Percentiles rank a stretch among this genome's conserved stretches.
Evolutionary conservation across 179 eudicot species (phyloP).

Genomic region (Pouteria campechiana): DNA sequence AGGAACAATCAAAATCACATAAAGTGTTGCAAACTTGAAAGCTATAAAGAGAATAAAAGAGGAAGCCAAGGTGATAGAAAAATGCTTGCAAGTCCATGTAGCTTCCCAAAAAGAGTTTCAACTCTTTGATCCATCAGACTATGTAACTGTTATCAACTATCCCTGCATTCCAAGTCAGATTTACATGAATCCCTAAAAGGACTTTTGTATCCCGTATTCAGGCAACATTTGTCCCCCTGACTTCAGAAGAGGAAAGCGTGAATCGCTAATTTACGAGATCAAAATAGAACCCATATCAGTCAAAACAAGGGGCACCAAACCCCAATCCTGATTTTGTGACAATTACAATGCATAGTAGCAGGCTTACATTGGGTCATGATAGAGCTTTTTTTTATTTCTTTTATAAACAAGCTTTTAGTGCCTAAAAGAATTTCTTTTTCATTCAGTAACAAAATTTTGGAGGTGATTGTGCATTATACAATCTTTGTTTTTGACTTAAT

Average conservation of each 20-base stretch:
- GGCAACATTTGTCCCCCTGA: conserved; percentile 6
- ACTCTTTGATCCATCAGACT: conserved; percentile 44
- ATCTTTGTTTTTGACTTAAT: too few species aligned
- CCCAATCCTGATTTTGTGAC: too few species aligned
- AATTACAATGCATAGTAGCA: too few species aligned
- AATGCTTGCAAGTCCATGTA: conserved; percentile 29
- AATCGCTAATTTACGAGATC: conserved; percentile 31
- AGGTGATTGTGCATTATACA: too few species aligned
- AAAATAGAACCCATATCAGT: conserved; percentile 9
- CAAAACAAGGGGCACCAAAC: too few species aligned
- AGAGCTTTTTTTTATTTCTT: too few species aligned
- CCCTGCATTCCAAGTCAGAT: conserved; percentile 25
- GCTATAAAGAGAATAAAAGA: conserved; percentile 27
- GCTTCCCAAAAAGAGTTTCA: conserved; percentile 12
- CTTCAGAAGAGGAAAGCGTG: conserved; percentile 12
- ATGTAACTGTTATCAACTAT: conserved; percentile 26
- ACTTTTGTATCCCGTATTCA: conserved; percentile 10
- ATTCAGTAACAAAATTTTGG: too few species aligned
- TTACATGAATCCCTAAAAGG: conserved; percentile 7
- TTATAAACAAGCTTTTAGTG: too few species aligned
- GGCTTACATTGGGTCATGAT: too few species aligned
- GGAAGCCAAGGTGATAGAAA: conserved; percentile 40
- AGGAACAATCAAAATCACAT: conserved; percentile 3
- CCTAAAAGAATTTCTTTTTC: too few species aligned
- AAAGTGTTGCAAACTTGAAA: conserved; percentile 7